Conservation (phyloP, 495 filamentous ascomycete genomes). For the Neurospora sp. region DNA sequence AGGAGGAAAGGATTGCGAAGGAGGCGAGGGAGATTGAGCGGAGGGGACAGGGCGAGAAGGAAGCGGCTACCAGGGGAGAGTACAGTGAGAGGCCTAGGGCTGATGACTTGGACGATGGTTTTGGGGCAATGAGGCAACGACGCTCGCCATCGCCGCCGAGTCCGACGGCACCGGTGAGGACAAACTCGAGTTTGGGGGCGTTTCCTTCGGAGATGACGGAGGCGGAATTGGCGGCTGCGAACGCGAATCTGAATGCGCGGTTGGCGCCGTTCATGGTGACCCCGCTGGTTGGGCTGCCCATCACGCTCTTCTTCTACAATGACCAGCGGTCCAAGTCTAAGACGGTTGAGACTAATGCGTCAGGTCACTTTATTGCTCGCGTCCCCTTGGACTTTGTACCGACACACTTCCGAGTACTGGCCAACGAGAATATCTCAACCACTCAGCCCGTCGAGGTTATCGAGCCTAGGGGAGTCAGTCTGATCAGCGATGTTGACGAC, state of each 20-base stretch:
- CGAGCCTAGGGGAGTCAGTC: conserved; percentile 70
- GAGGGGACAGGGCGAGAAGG: conserved; percentile 58
- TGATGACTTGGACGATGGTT: conserved; percentile 22
- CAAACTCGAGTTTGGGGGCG: conserved; percentile 27
- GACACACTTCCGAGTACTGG: conserved; percentile 77
- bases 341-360: conserved; percentile 69
- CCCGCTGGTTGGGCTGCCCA: conserved; percentile 58
- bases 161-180: conserved; percentile 20
- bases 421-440: conserved; percentile 73
- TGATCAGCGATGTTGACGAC: conserved; percentile 98
- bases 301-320: conserved; percentile 92
- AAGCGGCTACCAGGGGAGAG: conserved; percentile 55
- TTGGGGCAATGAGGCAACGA: background rate
- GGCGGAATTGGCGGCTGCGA: conserved; percentile 67
- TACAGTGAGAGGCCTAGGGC: conserved; percentile 35
- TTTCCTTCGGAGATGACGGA: conserved; percentile 49
- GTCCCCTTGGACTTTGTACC: conserved; percentile 81
- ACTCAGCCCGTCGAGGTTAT: conserved; percentile 65
- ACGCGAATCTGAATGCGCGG: conserved; percentile 76
- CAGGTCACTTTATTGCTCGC: conserved; percentile 74
- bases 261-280: conserved; percentile 82
- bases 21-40: conserved; percentile 66
- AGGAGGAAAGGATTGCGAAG: conserved; percentile 53
- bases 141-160: conserved; percentile 19
- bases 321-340: conserved; percentile 64